Conservation (phyloP, 176 grass and related monocot genomes). For the Carex myosuroides region DNA sequence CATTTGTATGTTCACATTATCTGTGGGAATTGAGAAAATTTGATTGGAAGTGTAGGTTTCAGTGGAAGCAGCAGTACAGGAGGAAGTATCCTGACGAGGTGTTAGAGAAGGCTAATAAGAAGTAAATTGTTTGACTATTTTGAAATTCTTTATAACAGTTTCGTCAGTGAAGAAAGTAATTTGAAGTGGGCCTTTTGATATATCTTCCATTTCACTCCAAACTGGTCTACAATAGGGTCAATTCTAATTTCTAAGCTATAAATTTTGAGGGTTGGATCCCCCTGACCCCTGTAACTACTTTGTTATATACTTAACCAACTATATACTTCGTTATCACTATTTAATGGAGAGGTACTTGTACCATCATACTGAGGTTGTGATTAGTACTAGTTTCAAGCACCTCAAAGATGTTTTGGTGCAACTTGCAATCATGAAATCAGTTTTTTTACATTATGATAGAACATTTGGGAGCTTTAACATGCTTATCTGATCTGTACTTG, state of each 20-base stretch:
- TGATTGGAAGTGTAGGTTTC: conserved; percentile 53
- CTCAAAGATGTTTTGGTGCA: background rate
- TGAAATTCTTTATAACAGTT: background rate
- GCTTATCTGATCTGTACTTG: background rate
- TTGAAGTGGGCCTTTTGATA: background rate
- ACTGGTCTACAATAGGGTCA: background rate
- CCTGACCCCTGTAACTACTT: background rate
- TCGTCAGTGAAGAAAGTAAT: background rate
- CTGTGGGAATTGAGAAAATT: background rate
- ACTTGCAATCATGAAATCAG: background rate
- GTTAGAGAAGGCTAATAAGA: conserved; percentile 39
- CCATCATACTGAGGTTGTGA: background rate
- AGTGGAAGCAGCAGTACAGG: conserved; percentile 81
- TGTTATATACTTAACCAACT: background rate
- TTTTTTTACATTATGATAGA: background rate
- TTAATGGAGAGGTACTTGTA: background rate
- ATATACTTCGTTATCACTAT: background rate
- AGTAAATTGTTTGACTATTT: background rate
- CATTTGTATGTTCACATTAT: background rate
- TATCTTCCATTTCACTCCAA: background rate
- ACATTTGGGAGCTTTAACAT: background rate
- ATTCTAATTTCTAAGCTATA: background rate
- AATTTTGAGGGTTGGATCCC: background rate
- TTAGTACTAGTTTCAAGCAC: background rate
- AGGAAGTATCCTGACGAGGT: conserved; percentile 83